Conservation (phyloP, 345 rosid species). For the Bruguiera sexangula region DNA sequence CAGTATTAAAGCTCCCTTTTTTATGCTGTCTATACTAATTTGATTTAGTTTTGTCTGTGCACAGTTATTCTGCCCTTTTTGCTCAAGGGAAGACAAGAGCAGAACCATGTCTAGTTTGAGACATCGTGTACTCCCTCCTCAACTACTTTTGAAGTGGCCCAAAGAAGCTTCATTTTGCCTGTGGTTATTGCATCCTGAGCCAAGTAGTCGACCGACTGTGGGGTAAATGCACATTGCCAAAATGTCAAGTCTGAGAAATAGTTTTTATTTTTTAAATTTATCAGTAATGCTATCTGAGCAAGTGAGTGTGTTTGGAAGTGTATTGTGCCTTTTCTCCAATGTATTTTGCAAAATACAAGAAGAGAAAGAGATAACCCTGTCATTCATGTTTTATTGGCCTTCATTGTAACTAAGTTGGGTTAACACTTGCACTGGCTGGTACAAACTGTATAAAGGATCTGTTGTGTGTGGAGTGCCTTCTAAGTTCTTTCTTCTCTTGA, state of each 20-base stretch:
- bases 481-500: no score
- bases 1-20: conserved; percentile 10
- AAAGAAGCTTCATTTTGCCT: conserved; percentile 95
- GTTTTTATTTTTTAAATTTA: neutral
- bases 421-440: no score
- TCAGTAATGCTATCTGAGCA: neutral
- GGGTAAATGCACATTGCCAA: conserved; percentile 35
- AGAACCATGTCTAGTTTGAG: conserved; percentile 87
- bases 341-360: no score
- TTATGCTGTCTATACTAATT: conserved; percentile 27
- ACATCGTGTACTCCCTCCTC: conserved; percentile 96
- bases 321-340: no score
- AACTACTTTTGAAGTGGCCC: conserved; percentile 73
- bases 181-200: conserved; percentile 92
- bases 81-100: conserved; percentile 69
- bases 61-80: conserved; percentile 65
- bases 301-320: no score
- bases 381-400: no score
- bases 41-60: conserved; percentile 25
- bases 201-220: conserved; percentile 71
- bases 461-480: no score
- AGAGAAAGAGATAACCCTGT: no score
- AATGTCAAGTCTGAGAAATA: neutral
- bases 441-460: no score
- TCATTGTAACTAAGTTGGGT: no score